A percentile compares a stretch with the other conserved stretches of the same genome.
Evolutionary conservation across 768 basidiomycete species (phyloP).

Genomic region (Kwoniella pini): DNA sequence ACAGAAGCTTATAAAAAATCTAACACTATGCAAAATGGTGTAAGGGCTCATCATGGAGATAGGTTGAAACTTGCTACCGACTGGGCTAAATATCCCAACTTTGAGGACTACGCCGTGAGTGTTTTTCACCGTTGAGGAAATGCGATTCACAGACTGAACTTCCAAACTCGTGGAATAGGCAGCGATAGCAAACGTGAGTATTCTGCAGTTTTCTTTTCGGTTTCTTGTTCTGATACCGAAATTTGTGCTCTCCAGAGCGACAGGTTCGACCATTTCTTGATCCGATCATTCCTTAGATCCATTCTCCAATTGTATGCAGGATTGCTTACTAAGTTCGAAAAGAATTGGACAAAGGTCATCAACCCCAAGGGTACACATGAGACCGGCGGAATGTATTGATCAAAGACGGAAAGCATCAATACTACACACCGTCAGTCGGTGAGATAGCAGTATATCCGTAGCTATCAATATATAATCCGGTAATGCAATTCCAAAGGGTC

Average conservation of each 20-base stretch:
- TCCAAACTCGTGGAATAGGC: background rate
- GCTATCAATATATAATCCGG: no score
- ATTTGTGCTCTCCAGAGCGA: slow-evolving; percentile 27
- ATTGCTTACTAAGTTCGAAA: slow-evolving; percentile 38
- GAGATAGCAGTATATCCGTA: no score
- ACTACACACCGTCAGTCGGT: no score
- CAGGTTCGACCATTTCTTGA: slow-evolving; percentile 37
- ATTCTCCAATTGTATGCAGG: slow-evolving; percentile 35
- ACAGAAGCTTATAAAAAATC: slow-evolving; percentile 20
- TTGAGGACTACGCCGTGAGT: slow-evolving; percentile 29
- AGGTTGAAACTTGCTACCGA: slow-evolving; percentile 32
- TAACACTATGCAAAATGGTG: slow-evolving; percentile 30
- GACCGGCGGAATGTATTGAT: slow-evolving; percentile 41
- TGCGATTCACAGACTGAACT: no score
- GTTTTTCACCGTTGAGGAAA: no score
- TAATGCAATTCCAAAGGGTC: no score
- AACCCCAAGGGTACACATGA: slow-evolving; percentile 39
- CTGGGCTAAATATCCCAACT: slow-evolving; percentile 41
- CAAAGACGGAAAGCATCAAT: background rate
- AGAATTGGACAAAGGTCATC: slow-evolving; percentile 48
- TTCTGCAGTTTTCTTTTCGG: background rate
- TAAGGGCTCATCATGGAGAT: slow-evolving; percentile 32
- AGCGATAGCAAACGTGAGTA: slow-evolving; percentile 1
- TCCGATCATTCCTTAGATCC: slow-evolving; percentile 30
- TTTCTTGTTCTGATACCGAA: background rate